Base-by-base conservation (phyloP, 2,329 filamentous ascomycete genomes). In the Neopestalotiopsis sp. region DNA sequence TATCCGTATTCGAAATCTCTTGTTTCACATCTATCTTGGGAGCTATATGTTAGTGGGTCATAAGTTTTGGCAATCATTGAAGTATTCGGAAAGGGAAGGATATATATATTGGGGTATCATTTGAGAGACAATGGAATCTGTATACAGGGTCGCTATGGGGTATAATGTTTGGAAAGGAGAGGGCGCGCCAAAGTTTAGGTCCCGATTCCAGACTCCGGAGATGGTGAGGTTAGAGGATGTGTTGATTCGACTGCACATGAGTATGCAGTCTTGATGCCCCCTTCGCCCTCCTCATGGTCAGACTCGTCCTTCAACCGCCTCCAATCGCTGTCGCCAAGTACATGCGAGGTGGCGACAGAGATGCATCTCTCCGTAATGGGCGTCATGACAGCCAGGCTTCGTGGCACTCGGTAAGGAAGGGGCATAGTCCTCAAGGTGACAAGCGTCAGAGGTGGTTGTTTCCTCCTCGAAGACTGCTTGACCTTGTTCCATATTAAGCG, bases 261-360 rank as follows among this genome's bases (percentile, higher is more conserved):
- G 62, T 70, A 70, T n/a, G 68, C 70, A 17, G 69, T 60, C 38
- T 67, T 65, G 52, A 70, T 70, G 60, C 69, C 67, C n/a, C 38
- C 40, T 4, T 65, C 13, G 56, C 45, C 64, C 59, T 69, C 64
- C 28, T 60, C 52, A 12, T 64, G 28, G 28, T 40, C 45, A 4
- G 67, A 69, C 6, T 57, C 40, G 28, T 68, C 58, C 5, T 32
- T 56, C 3, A 68, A 34, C 28, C 63, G 57, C n/a, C 49, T 60
- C 58, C 58, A 68, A 34, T 66, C 66, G 14, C 59, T 57, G 28
- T 68, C 56, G 10, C 70, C 62, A 38, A 45, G 60, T 12, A 32
- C 60, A 49, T 62, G 64, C 34, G 64, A 65, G 13, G 67, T 66
- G 14, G 68, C 58, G 10, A 68, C 62, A 20, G 61, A 68, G 12